Evolutionary conservation across 2,329 filamentous ascomycete species (phyloP).

Genomic region (Berkeleyomyces rouxiae): DNA sequence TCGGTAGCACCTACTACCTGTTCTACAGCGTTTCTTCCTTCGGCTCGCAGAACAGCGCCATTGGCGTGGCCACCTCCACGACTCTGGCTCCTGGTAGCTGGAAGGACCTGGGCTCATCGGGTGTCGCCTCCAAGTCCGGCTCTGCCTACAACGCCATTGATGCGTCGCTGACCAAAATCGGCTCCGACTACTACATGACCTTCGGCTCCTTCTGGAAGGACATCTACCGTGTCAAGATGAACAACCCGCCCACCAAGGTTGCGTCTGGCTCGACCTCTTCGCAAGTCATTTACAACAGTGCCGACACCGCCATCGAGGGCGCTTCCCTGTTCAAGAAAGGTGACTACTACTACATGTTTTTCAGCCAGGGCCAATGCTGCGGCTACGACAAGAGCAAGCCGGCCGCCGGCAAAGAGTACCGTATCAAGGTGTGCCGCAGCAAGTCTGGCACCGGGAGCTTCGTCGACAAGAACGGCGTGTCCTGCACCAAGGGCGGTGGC

Average conservation of each 20-base stretch:
- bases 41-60: conserved; percentile 42
- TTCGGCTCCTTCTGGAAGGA: conserved; percentile 56
- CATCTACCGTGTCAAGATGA: conserved; percentile 42
- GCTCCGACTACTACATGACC: conserved; percentile 30
- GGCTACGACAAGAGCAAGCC: conserved; percentile 35
- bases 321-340: conserved; percentile 37
- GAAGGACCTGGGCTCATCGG: conserved; percentile 40
- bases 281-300: conserved; percentile 37
- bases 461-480: conserved; percentile 35
- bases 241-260: conserved; percentile 19
- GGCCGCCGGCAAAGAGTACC: conserved; percentile 44
- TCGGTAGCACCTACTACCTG: conserved; percentile 46
- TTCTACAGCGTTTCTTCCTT: conserved; percentile 50
- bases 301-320: conserved; percentile 38
- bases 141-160: conserved; percentile 46
- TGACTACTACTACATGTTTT: conserved; percentile 48
- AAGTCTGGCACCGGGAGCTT: conserved; percentile 34
- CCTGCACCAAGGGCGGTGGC: conserved; percentile 43
- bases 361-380: conserved; percentile 44
- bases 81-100: conserved; percentile 37
- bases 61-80: conserved; percentile 34
- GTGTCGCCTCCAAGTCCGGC: conserved; percentile 28
- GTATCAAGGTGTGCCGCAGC: conserved; percentile 47
- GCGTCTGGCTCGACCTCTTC: conserved; percentile 16
- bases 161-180: conserved; percentile 30